Evolutionary conservation across 495 filamentous ascomycete genomes (phyloP).

Genomic region (Cercophora samala): DNA sequence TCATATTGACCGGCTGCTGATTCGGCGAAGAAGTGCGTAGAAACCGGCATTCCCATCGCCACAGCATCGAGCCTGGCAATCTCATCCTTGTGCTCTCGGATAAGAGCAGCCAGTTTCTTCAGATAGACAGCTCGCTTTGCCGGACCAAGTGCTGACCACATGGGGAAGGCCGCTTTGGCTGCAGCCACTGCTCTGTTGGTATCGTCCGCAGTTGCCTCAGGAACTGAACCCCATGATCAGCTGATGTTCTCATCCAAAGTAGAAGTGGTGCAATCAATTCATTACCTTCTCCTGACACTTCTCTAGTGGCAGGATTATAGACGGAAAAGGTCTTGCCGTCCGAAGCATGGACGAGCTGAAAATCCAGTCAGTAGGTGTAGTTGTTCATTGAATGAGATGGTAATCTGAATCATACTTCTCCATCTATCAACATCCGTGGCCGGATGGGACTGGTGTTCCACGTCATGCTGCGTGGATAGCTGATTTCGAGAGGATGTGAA

Average conservation of each 20-base stretch:
- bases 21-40: conserved; percentile 35
- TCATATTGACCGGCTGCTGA: conserved; percentile 28
- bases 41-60: conserved; percentile 49
- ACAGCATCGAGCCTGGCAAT: conserved; percentile 54
- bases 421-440: conserved; percentile 39
- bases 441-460: conserved; percentile 2
- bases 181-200: conserved; percentile 56
- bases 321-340: conserved; percentile 36
- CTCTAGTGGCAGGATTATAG: conserved; percentile 33
- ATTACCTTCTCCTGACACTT: conserved; percentile 10
- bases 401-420: conserved; percentile 32
- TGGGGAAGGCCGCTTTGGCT: conserved; percentile 57
- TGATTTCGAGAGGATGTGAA: neutral
- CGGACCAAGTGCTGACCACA: conserved; percentile 52
- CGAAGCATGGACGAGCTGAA: conserved; percentile 39
- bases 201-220: conserved; percentile 43
- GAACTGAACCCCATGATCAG: conserved; percentile 16
- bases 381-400: neutral
- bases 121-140: conserved; percentile 44
- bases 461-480: conserved; percentile 13
- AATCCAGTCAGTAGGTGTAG: neutral
- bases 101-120: conserved; percentile 50
- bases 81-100: conserved; percentile 45
- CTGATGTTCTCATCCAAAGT: neutral
- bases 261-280: neutral